Base-by-base conservation (phyloP, 768 basidiomycete species). In the Leucosporidium creatinivorum region DNA sequence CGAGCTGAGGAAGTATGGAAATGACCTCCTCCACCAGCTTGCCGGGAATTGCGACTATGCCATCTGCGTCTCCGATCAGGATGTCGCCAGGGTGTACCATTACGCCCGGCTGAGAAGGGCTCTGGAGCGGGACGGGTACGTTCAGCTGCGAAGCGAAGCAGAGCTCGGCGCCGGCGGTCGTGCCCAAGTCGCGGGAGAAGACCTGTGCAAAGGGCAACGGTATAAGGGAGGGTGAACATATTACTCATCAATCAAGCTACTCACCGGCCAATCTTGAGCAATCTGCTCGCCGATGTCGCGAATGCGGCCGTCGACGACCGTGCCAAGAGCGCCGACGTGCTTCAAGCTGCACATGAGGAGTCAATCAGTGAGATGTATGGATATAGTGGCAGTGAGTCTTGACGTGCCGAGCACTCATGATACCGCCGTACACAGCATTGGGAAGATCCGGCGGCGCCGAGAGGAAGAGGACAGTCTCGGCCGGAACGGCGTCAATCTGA, bases 51-150 rank as follows among this genome's bases (percentile, higher is more conserved):
- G 58, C 66, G 2, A 63, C 65, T 12, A 70, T 33, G 1, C 72
- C 72, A 55, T 73, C 61, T 26, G 30, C 58, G 56, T 73, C 72
- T 9, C 66, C 69, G 25, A 73, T 64, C 12, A 73, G 58, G 25
- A 70, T 61, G 54, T 73, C 72, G 6, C 69, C 69, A 13, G 69
- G 66, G 36, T 66, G 59, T 52, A 73, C 48, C 36, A 51, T 21
- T 3, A 58, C 65, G 44, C 55, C 65, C 3, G 65, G 64, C 28
- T 66, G 63, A 21, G 52, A 25, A 26, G 52, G 64, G 36, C 63
- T 60, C 4, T 60, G 63, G 4, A 67, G 30, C 6, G 55, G 55
- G 31, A 57, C 55, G 31, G 55, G 33, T 18, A 63, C 67, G n/a
- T 55, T 52, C 23, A 68, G 28, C 62, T 59, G 55, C 17, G 62